Percentiles rank a stretch among this genome's conserved stretches.
Conservation (phyloP, 352 stramenopile species). For the Elongisporangium senticosum region DNA sequence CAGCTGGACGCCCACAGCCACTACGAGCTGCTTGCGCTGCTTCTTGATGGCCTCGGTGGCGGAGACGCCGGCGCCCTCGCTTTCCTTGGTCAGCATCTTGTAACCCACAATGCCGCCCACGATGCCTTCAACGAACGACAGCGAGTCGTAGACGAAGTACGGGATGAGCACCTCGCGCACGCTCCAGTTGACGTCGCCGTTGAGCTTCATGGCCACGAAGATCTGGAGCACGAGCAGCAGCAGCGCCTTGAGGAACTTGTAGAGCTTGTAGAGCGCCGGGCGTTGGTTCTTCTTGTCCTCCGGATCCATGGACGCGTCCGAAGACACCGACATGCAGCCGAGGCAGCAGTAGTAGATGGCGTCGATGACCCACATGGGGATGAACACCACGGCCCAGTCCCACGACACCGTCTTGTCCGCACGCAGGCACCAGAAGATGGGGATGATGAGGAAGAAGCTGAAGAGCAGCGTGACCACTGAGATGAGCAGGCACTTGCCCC, state of each 20-base stretch:
- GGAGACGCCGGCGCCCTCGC: slow-evolving; percentile 60
- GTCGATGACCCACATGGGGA: slow-evolving; percentile 76
- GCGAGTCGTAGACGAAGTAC: slow-evolving; percentile 74
- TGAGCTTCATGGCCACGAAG: slow-evolving; percentile 80
- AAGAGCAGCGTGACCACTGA: slow-evolving; percentile 67
- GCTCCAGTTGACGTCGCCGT: slow-evolving; percentile 58
- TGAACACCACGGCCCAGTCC: slow-evolving; percentile 78
- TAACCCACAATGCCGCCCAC: slow-evolving; percentile 55
- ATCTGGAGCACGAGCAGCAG: slow-evolving; percentile 73
- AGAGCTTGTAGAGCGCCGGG: slow-evolving; percentile 59
- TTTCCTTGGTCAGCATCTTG: slow-evolving; percentile 66
- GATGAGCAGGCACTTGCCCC: slow-evolving; percentile 68
- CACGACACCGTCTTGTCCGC: slow-evolving; percentile 69
- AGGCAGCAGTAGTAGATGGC: slow-evolving; percentile 73
- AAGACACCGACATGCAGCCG: slow-evolving; percentile 47
- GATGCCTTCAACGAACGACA: slow-evolving; percentile 67
- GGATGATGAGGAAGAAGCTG: slow-evolving; percentile 83
- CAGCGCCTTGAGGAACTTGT: slow-evolving; percentile 76
- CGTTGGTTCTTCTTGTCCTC: slow-evolving; percentile 51
- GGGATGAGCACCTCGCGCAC: slow-evolving; percentile 61
- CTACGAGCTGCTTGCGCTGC: slow-evolving; percentile 37
- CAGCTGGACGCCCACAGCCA: slow-evolving; percentile 28
- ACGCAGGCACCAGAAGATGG: slow-evolving; percentile 81
- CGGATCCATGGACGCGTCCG: slow-evolving; percentile 39
- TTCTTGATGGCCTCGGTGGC: slow-evolving; percentile 69